phyloP scores from a whole-genome alignment of 129 eudicot species.

The Glebionis coronaria region DNA sequence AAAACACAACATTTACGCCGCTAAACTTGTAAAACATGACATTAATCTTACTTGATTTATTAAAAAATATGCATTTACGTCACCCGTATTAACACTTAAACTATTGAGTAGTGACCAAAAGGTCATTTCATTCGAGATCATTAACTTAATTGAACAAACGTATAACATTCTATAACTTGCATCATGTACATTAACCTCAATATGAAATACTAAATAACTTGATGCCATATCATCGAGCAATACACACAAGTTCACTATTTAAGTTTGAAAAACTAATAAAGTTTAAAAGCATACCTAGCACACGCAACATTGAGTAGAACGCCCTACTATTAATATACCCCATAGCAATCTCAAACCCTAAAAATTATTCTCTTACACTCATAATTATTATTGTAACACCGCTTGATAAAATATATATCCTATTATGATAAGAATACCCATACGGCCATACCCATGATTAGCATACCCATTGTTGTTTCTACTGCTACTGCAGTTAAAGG shows the following conservation, averaged over 20 bases:
- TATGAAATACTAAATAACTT: too few relatives aligned
- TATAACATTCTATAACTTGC: too few relatives aligned
- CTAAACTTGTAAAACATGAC: too few relatives aligned
- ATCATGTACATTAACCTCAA: too few relatives aligned
- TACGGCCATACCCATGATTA: slow-evolving; percentile 32
- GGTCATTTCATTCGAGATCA: too few relatives aligned
- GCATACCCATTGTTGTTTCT: slow-evolving; percentile 29
- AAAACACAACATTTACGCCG: too few relatives aligned
- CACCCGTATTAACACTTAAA: too few relatives aligned
- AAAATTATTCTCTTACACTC: slow-evolving; percentile 12
- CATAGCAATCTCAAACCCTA: slow-evolving; percentile 34
- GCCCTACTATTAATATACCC: slow-evolving; percentile 57
- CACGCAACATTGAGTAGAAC: slow-evolving; percentile 69
- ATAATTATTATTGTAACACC: slow-evolving; percentile 6
- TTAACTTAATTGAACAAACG: too few relatives aligned
- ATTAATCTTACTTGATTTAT: too few relatives aligned
- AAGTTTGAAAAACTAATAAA: neutral
- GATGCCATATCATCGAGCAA: too few relatives aligned
- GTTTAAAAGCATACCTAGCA: slow-evolving; percentile 44
- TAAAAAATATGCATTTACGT: too few relatives aligned
- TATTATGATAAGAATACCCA: slow-evolving; percentile 24
- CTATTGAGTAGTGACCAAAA: too few relatives aligned
- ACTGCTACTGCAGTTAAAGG: slow-evolving; percentile 11
- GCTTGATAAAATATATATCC: slow-evolving; percentile 15
- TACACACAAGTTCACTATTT: neutral